A percentile compares a stretch with the other conserved stretches of the same genome.
These are phyloP conservation scores for Phytophthora rubi DNA, from an alignment of 352 stramenopile species.

Conservation along the genomic window DNA sequence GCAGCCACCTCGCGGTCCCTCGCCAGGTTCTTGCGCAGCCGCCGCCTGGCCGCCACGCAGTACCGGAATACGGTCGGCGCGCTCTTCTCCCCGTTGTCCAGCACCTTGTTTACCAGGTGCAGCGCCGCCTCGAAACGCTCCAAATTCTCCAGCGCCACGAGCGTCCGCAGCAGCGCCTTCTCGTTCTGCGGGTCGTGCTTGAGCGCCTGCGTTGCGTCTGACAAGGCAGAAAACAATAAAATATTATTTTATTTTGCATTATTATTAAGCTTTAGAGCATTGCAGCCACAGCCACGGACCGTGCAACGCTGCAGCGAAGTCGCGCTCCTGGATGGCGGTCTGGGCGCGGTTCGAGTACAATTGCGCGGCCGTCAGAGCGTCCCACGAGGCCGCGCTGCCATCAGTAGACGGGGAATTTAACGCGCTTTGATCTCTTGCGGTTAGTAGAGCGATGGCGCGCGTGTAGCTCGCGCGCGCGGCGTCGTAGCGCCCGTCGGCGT, in stretches of 20 bases:
- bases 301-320: constrained; percentile 66
- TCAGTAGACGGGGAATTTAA: not conserved
- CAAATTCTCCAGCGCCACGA: constrained; percentile 79
- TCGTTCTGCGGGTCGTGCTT: constrained; percentile 62
- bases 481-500: constrained; percentile 62
- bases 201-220: constrained; percentile 65
- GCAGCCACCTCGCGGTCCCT: constrained; percentile 60
- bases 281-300: constrained; percentile 30
- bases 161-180: constrained; percentile 66
- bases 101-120: constrained; percentile 48
- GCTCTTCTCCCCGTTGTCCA: constrained; percentile 39
- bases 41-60: constrained; percentile 49
- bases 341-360: constrained; percentile 74
- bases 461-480: constrained; percentile 61
- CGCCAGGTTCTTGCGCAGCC: constrained; percentile 62
- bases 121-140: constrained; percentile 77
- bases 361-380: constrained; percentile 40
- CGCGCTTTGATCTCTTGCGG: constrained; percentile 10
- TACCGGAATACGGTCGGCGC: constrained; percentile 59
- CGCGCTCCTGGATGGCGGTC: constrained; percentile 73
- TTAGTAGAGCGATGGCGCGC: constrained; percentile 44
- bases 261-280: not conserved
- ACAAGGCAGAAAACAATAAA: not conserved
- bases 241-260: not conserved
- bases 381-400: constrained; percentile 13